Base-by-base conservation (phyloP, 192 early-diverging fungal genomes). In the Backusella circina region DNA sequence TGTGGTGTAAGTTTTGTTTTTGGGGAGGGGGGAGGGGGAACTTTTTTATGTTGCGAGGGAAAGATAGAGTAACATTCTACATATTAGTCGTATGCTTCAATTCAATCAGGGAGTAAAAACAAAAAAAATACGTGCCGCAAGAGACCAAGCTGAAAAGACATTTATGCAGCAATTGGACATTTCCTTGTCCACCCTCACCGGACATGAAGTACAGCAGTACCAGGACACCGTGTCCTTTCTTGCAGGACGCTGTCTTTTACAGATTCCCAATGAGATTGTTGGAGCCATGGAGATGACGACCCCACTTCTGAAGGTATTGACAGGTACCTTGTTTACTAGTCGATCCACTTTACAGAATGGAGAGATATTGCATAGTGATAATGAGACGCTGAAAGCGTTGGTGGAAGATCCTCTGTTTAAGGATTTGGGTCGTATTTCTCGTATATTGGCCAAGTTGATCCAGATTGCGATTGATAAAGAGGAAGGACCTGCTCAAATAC, bases 371-470 rank as follows among this genome's bases (percentile, higher is more conserved):
- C 68, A 72, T 38, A 16, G 13, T 30, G 39, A 44, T 13, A 13
- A 21, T 6, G 23, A 21, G 1, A 28, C 28, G 15, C 21, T 70
- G 3, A 51, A 70, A 2, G 3, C 39, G 18, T 38, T 81, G 7
- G 35, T 65, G 15, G 3, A 61, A 9, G 12, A 81, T 2, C 57
- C 71, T 51, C 47, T 77, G 26, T 76, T 77, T 57, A 81, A 81
- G 51, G 79, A 81, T 44, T 72, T 81, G 65, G 79, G 79, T n/a
- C 36, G 79, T 57, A 70, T 81, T 18, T 77, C 72, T 26, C 75
- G 79, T 38, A 67, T 76, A 10, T 66, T 76, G 32, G 79, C 71
- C 18, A 81, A 77, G 33, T 6, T 77, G 0, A 71, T 74, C 23
- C 61, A 77, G 10, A 30, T 51, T 36, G 37, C 69, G 5, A 37